Evolutionary conservation across 2,329 filamentous ascomycete species (phyloP), one percentile per base, ranked within the genome.

Genomic region (Neopestalotiopsis clavispora): DNA sequence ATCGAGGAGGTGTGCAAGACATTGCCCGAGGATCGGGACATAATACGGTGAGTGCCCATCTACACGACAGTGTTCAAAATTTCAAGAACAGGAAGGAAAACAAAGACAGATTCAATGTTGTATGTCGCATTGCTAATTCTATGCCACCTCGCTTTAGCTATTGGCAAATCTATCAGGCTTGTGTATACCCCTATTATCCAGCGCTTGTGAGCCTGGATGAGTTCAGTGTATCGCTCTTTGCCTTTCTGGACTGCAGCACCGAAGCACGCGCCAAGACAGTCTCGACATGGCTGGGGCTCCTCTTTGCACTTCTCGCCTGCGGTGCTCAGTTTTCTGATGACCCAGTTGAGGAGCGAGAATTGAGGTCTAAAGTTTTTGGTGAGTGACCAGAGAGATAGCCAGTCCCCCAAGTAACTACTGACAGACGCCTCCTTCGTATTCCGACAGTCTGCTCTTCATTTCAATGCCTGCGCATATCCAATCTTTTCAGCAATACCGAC

Each of bases 401-500:
- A 30, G 57, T 23, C 30, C 17, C 12, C 17, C 57, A 59, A 10
- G 5, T 9, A 17, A 6, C 23, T 7, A n/a, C 57, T 59, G 30
- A 59, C 57, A 34, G 30, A n/a, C 30, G 23, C 23, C 17, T 28
- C 1, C 45, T 9, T 52, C 20, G 23, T 28, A 28, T 28, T 52
- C 45, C 23, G 20, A 13, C 34, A 62, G 40, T 64, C n/a, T 64
- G 61, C 17, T 64, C 61, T 13, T 64, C 61, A 12, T 64, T 64
- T 20, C 61, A 64, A 49, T 64, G 61, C 40, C 42, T 64, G 30
- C 38, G 61, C 10, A 49, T 64, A 49, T 64, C 61, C 9, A 64
- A 64, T 38, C 61, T 64, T 38, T 64, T 64, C 61, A 64, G 28
- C 61, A 64, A 64, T 32, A 32, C 61, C 34, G 61, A 64, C 40